These are phyloP conservation scores for Sanghuangporus baumii DNA, from an alignment of 1,284 basidiomycete genomes.

Conservation along the genomic window DNA sequence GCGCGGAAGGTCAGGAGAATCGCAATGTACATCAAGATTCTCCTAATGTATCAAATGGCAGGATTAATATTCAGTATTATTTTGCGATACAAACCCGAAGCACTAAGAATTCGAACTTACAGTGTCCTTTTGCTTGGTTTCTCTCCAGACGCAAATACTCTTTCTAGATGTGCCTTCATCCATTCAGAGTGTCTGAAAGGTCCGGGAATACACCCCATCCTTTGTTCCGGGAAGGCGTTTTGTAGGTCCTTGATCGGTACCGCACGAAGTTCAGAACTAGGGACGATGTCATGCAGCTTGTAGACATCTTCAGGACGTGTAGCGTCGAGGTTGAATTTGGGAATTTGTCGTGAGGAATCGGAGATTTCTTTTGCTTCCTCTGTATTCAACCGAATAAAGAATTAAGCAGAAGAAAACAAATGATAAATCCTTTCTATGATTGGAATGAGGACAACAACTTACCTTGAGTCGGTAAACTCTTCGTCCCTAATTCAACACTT, in stretches of 20 bases:
- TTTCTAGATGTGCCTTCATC: conserved; percentile 54
- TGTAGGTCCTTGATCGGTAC: conserved; percentile 51
- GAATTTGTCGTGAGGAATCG: conserved; percentile 67
- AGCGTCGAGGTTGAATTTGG: conserved; percentile 63
- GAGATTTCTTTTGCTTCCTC: conserved; percentile 61
- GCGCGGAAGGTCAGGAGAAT: conserved; percentile 67
- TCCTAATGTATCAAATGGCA: conserved; percentile 38
- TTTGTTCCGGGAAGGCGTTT: conserved; percentile 42
- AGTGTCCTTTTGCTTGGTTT: conserved; percentile 52
- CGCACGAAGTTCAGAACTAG: conserved; percentile 70
- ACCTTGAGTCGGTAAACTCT: conserved; percentile 64
- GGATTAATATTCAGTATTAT: conserved; percentile 2
- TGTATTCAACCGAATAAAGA: conserved; percentile 23
- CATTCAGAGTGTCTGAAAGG: conserved; percentile 63
- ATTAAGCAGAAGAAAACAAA: background rate
- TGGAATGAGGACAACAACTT: conserved; percentile 21
- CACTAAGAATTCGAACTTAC: conserved; percentile 33
- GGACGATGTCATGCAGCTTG: conserved; percentile 68
- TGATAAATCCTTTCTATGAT: background rate
- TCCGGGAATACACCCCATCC: conserved; percentile 42
- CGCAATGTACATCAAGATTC: conserved; percentile 75
- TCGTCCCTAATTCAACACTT: conserved; percentile 69
- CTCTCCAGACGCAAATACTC: conserved; percentile 29
- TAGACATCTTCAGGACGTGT: conserved; percentile 70
- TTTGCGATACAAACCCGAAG: background rate